Conservation (phyloP, 2,329 filamentous ascomycete genomes). For the Hortaea werneckii region DNA sequence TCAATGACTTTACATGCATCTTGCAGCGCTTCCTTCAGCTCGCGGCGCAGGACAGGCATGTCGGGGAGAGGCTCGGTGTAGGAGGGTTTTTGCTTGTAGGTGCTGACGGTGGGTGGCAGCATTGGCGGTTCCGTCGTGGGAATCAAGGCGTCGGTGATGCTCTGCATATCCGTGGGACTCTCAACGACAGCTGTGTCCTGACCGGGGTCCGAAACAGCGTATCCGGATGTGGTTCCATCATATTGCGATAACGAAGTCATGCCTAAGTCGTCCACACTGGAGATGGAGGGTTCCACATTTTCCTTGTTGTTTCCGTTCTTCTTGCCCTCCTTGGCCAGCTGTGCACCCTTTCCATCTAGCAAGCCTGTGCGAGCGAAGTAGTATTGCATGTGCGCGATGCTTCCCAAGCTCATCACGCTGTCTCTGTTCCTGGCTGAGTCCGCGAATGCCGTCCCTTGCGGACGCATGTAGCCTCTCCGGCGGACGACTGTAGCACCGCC, state of each 20-base stretch:
- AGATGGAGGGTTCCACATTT: constrained; percentile 17
- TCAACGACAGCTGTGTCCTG: constrained; percentile 31
- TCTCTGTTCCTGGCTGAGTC: constrained; percentile 82
- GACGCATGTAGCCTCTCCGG: constrained; percentile 76
- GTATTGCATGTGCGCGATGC: constrained; percentile 94
- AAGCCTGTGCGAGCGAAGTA: constrained; percentile 94
- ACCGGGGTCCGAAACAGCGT: constrained; percentile 26
- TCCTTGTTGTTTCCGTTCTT: constrained; percentile 18
- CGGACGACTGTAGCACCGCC: constrained; percentile 34
- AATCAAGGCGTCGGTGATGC: constrained; percentile 36
- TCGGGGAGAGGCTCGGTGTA: constrained; percentile 76
- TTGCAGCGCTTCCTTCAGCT: constrained; percentile 56
- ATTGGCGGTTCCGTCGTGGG: constrained; percentile 60
- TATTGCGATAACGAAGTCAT: constrained; percentile 15
- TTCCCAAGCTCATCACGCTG: constrained; percentile 90
- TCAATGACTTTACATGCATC: constrained; percentile 59
- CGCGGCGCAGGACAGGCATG: constrained; percentile 63
- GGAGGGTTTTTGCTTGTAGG: constrained; percentile 78
- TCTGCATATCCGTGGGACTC: constrained; percentile 45
- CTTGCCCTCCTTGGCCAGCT: constrained; percentile 55
- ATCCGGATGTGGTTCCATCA: constrained; percentile 16
- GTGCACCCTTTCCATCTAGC: constrained; percentile 83
- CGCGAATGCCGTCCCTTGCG: constrained; percentile 79
- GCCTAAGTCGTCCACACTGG: constrained; percentile 15
- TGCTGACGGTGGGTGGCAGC: constrained; percentile 94